phyloP scores from a whole-genome alignment of 345 rosid genomes.

The Euphorbia lathyris region DNA sequence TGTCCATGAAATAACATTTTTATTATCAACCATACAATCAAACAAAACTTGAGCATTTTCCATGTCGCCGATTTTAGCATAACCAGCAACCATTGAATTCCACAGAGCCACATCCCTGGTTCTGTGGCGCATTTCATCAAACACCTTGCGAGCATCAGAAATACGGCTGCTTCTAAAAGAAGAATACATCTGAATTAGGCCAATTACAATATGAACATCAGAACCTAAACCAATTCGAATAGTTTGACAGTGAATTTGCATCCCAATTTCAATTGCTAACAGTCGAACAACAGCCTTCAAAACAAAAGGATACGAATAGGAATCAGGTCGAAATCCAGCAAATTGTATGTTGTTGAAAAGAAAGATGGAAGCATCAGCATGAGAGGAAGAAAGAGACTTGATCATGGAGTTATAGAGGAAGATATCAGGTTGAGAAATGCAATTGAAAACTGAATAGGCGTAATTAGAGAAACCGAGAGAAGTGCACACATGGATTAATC shows the following conservation, averaged over 20 bases:
- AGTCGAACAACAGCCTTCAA: constrained; percentile 45
- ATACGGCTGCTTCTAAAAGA: constrained; percentile 18
- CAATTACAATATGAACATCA: constrained; percentile 41
- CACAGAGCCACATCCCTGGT: constrained; percentile 39
- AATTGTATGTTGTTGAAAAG: constrained; percentile 48
- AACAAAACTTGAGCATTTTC: constrained; percentile 43
- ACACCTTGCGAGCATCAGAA: constrained; percentile 53
- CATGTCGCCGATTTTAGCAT: constrained; percentile 45
- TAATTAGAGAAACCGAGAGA: constrained; percentile 47
- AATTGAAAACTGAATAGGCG: constrained; percentile 43
- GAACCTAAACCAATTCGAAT: constrained; percentile 43
- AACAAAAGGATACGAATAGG: constrained; percentile 61
- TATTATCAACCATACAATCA: constrained; percentile 52
- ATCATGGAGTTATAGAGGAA: constrained; percentile 54
- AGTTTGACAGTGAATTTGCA: constrained; percentile 53
- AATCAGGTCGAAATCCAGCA: constrained; percentile 49
- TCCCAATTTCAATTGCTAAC: constrained; percentile 40
- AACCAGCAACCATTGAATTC: constrained; percentile 61
- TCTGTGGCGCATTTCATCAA: constrained; percentile 36
- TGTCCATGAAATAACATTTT: constrained; percentile 69
- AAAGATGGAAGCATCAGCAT: constrained; percentile 32
- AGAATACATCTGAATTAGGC: constrained; percentile 57
- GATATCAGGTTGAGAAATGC: constrained; percentile 15
- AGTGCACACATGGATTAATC: constrained; percentile 46
- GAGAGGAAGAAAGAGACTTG: constrained; percentile 44